phyloP scores from a whole-genome alignment of 768 basidiomycete species.

The Suillus discolor region DNA sequence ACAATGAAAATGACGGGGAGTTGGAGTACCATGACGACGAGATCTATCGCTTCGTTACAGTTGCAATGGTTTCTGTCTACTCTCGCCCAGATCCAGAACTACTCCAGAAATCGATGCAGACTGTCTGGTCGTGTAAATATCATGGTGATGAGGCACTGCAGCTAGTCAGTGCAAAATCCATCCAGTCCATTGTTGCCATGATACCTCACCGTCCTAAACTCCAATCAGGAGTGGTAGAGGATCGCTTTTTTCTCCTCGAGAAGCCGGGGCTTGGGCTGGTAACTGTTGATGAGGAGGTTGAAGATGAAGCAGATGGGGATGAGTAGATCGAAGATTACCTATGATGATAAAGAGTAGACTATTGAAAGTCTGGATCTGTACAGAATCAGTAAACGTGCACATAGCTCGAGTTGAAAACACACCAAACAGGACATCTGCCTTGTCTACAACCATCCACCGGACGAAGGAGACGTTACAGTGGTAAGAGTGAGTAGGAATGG shows the following conservation, averaged over 20 bases:
- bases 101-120: slow-evolving; percentile 2
- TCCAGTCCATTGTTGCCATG: slow-evolving; percentile 9
- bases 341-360: slow-evolving; percentile 49
- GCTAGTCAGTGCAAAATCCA: slow-evolving; percentile 6
- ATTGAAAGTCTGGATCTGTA: slow-evolving; percentile 80
- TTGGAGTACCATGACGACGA: no score
- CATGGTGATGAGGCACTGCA: neutral
- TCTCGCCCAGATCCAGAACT: slow-evolving; percentile 8
- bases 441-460: slow-evolving; percentile 91
- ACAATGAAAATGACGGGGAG: no score
- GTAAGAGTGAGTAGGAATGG: neutral
- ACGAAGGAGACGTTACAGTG: slow-evolving; percentile 30
- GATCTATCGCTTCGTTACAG: no score
- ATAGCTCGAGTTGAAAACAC: slow-evolving; percentile 20
- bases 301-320: neutral
- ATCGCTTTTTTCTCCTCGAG: neutral
- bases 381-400: slow-evolving; percentile 1
- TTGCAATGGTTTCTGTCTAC: slow-evolving; percentile 13
- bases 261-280: neutral
- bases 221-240: neutral
- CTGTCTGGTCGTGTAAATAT: neutral
- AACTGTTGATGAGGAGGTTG: neutral
- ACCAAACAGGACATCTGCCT: slow-evolving; percentile 92
- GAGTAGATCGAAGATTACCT: neutral
- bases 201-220: slow-evolving; percentile 2